These are phyloP conservation scores for Lactarius psammicola DNA, from an alignment of 768 basidiomycete species.

Conservation along the genomic window DNA sequence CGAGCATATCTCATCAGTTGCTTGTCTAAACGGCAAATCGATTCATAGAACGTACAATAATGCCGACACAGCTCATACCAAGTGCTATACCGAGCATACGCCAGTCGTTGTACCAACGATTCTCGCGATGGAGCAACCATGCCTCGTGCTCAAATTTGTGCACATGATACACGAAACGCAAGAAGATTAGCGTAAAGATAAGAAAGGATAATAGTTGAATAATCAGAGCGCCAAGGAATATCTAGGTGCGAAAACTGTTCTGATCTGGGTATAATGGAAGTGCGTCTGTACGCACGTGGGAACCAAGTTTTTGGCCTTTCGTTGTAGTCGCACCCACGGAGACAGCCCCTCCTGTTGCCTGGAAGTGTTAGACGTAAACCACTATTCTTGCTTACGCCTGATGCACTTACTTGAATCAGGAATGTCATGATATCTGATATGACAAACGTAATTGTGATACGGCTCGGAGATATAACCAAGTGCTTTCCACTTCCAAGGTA, in stretches of 20 bases:
- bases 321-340: constrained; percentile 42
- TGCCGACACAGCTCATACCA: constrained; percentile 56
- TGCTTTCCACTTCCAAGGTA: constrained; percentile 48
- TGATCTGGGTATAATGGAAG: not conserved
- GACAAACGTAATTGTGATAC: constrained; percentile 58
- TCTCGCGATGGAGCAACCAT: constrained; percentile 42
- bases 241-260: not conserved
- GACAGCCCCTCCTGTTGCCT: constrained; percentile 51
- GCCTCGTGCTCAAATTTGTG: constrained; percentile 40
- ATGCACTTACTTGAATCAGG: constrained; percentile 51
- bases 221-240: constrained; percentile 18
- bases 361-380: not conserved
- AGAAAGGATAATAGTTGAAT: constrained; percentile 25
- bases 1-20: not conserved
- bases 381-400: not conserved
- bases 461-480: constrained; percentile 47
- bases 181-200: constrained; percentile 39
- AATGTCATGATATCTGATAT: constrained; percentile 64
- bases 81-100: constrained; percentile 51
- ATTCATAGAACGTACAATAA: constrained; percentile 47
- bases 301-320: constrained; percentile 35
- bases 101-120: constrained; percentile 58
- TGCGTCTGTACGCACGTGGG: constrained; percentile 36
- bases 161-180: constrained; percentile 42
- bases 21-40: not conserved